Conservation (phyloP, 257 asterid species). For the Solanum infundibuliforme region DNA sequence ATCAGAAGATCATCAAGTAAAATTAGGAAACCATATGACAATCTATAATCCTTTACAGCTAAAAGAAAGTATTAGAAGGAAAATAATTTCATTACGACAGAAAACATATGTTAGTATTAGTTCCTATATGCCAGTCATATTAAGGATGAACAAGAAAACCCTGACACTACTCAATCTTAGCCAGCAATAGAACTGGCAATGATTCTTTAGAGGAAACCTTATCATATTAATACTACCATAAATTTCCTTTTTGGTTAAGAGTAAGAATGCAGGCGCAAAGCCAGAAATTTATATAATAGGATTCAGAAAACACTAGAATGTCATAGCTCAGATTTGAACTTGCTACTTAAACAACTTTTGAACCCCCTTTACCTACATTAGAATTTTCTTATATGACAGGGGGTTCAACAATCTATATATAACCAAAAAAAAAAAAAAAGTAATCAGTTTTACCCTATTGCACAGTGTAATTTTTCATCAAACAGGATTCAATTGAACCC, state of each 20-base stretch:
- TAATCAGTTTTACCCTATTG: not conserved
- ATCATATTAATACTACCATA: not conserved
- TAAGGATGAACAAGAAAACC: not conserved
- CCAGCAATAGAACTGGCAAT: not conserved
- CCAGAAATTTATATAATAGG: not conserved
- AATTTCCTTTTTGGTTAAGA: not conserved
- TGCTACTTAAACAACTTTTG: not conserved
- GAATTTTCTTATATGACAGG: not conserved
- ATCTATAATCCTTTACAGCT: not conserved
- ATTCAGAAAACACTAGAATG: not conserved
- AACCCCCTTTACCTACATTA: not conserved
- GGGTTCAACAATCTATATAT: not conserved
- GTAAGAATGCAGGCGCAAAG: not conserved
- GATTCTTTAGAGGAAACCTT: not conserved
- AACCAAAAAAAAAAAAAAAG: not conserved
- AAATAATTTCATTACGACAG: not conserved
- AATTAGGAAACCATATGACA: not conserved
- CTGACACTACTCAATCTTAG: not conserved
- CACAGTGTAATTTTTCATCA: not conserved
- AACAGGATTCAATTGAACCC: not conserved
- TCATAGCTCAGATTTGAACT: not conserved
- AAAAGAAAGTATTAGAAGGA: not conserved
- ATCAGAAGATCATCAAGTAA: not conserved
- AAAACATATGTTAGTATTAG: not conserved
- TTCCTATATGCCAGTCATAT: not conserved